phyloP scores from a whole-genome alignment of 441 rosid species.

The Syzygium malaccense region DNA sequence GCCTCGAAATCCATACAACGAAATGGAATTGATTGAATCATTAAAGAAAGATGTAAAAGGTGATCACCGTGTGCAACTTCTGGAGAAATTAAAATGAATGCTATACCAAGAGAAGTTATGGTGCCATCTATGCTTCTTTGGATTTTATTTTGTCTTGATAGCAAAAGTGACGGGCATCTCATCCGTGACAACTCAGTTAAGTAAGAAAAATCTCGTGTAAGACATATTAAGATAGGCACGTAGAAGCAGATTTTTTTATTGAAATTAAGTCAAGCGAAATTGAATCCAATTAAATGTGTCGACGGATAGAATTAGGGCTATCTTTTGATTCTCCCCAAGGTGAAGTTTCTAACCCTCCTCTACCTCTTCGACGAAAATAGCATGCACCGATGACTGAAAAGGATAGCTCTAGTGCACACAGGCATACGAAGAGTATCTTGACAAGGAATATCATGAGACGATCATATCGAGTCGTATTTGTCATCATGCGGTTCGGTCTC shows the following conservation, averaged over 20 bases:
- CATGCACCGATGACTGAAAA: background rate
- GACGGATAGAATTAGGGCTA: rapidly evolving
- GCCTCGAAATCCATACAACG: background rate
- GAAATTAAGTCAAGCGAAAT: background rate
- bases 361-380: background rate
- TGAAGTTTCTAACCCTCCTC: background rate
- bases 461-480: rapidly evolving
- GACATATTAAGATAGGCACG: background rate
- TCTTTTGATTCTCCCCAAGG: background rate
- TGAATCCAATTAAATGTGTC: background rate
- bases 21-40: background rate
- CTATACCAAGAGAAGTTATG: background rate
- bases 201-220: background rate
- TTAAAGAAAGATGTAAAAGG: background rate
- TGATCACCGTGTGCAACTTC: background rate
- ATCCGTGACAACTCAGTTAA: rapidly evolving
- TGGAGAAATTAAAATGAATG: background rate
- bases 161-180: background rate
- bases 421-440: background rate
- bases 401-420: background rate
- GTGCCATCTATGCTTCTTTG: background rate
- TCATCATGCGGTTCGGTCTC: background rate
- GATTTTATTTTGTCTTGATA: background rate
- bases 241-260: background rate
- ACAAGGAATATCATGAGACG: background rate